Base-by-base conservation (phyloP, 1,139 yeast species). In the Magnusiomyces starmeri region DNA sequence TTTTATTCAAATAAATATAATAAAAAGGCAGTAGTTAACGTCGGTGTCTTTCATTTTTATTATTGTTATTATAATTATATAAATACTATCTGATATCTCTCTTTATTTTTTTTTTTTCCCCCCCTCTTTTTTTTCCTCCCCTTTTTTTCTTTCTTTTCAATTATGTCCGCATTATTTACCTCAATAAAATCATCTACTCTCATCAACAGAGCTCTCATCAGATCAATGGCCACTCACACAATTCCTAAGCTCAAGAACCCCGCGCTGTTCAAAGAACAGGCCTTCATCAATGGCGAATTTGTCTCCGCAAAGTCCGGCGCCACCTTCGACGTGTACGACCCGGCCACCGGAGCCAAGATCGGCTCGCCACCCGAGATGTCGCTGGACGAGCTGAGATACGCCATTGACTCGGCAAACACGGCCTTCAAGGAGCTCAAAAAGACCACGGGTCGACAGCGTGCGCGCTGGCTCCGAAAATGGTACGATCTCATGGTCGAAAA, bases 241-340 rank as follows among this genome's bases (percentile, higher is more conserved):
- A 37, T 50, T 16, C 53, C 66, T 25, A 62, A 58, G 18, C 72
- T 83, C 55, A 73, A 75, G 52, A 78, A 82, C 65, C 76, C 79
- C 18, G 76, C 75, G 14, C 75, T 87, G 51, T 61, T 85, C 53
- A 75, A 78, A 62, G 68, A 77, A 42, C 75, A 77, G 54, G 82
- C 87, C 20, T 80, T 72, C 60, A 73, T 87, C 65, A 79, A 84
- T 60, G 96, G 96, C 48, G 70, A 80, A 61, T 88, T 95, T 89
- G 67, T 77, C 48, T 63, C 68, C 21, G 74, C 81, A 24, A 69
- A 72, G 45, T 72, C 81, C 20, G 68, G 75, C 25, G 76, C 76
- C 52, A 74, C 78, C 18, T 87, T 85, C 66, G 72, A 77, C 37
- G 95, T 87, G 24, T 67, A 68, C 39, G 89, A 88, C 66, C 96